A percentile compares a stretch with the other conserved stretches of the same genome.
Conservation (phyloP, 2,329 filamentous ascomycete species). For the Pseudogymnoascus sp. region DNA sequence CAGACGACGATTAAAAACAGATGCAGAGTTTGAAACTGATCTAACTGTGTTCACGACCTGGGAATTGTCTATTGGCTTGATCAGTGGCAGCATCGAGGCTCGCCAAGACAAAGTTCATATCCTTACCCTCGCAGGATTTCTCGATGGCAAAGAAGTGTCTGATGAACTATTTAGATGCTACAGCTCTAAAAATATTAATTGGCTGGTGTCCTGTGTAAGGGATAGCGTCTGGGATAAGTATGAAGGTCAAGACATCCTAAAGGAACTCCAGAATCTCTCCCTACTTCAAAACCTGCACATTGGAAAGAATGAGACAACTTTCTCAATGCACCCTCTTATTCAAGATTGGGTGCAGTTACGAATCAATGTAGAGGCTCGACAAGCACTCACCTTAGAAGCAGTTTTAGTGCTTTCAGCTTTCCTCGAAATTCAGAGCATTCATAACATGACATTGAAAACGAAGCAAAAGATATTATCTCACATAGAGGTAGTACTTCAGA, state of each 20-base stretch:
- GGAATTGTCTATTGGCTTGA: conserved; percentile 21
- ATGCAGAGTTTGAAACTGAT: conserved; percentile 21
- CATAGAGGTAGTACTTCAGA: neutral
- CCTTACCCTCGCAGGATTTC: conserved; percentile 18
- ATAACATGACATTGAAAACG: neutral
- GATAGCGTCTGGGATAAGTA: conserved; percentile 16
- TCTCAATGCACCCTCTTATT: conserved; percentile 20
- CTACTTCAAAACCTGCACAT: conserved; percentile 15
- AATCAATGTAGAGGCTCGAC: neutral
- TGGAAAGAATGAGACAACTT: conserved; percentile 2
- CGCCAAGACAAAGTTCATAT: conserved; percentile 14
- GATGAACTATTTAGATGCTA: conserved; percentile 18
- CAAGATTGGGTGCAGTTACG: conserved; percentile 19
- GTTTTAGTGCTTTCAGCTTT: neutral
- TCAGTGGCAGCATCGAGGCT: conserved; percentile 12
- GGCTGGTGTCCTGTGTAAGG: conserved; percentile 12
- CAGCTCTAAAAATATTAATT: conserved; percentile 1
- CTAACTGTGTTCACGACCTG: conserved; percentile 22
- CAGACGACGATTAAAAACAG: conserved; percentile 8
- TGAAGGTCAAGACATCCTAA: conserved; percentile 12
- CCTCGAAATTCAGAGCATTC: neutral
- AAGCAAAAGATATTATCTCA: neutral
- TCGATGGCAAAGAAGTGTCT: conserved; percentile 18
- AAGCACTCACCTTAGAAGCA: neutral
- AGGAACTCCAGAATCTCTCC: conserved; percentile 17